A percentile compares a stretch with the other conserved stretches of the same genome.
Conservation (phyloP, 23 red algal species). For the Gracilariopsis chorda region DNA sequence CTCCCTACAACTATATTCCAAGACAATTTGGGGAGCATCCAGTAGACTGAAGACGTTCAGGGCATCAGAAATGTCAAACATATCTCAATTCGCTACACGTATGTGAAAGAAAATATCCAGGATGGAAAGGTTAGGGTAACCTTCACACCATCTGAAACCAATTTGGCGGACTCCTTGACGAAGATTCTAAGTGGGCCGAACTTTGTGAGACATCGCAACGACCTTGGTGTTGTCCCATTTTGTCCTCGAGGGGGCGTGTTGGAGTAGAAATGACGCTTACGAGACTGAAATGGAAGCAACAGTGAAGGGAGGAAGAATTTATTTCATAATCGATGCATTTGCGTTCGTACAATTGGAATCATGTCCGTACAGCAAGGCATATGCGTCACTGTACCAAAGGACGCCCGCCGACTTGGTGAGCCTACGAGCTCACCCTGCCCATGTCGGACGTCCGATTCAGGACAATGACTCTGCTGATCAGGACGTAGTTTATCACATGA, state of each 20-base stretch:
- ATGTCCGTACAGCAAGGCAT: no score
- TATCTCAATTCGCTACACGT: neutral
- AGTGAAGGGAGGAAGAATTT: no score
- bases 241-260: conserved; percentile 24
- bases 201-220: neutral
- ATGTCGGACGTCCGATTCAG: no score
- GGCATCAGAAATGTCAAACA: conserved; percentile 26
- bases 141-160: conserved; percentile 21
- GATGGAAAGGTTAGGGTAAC: neutral
- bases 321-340: no score
- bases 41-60: neutral
- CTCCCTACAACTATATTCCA: neutral
- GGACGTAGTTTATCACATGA: no score
- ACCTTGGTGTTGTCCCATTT: neutral
- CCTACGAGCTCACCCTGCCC: no score
- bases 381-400: no score
- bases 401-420: no score
- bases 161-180: conserved; percentile 12
- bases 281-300: no score
- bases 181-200: neutral
- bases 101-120: neutral
- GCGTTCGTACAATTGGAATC: no score
- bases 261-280: no score
- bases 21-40: conserved; percentile 21
- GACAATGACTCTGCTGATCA: no score